Base-by-base conservation (phyloP, 2,329 filamentous ascomycete species). In the Amauroascus verrucosus region DNA sequence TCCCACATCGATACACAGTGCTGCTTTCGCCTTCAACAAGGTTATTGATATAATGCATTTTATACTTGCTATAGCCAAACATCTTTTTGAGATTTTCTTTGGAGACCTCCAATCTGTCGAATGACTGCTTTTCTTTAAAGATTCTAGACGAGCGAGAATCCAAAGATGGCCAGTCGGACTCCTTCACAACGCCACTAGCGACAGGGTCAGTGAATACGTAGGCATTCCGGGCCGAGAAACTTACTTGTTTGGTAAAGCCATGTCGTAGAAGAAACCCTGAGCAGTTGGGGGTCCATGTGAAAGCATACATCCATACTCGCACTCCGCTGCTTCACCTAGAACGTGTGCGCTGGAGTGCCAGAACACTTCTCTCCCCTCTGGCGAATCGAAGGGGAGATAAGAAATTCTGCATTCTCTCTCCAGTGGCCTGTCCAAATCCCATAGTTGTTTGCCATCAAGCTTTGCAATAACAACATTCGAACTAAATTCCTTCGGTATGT, bases 11-110 rank as follows among this genome's bases (percentile, higher is more conserved):
- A 72, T 97, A 98, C 38, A 97, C 91, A 8, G 93, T 97, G 67
- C 88, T 95, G 67, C 80, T 88, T 53, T 88, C 90, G 62, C 88
- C 89, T 62, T 95, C 88, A 57, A 97, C 87, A 71, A 94, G 89
- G 75, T 89, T 86, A 63, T 88, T 85, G 74, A 98, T 97, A 70
- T 97, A 95, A 70, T 96, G 87, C 68, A 95, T 83, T 80, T 98
- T 97, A 77, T 95, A 97, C 70, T 93, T 93, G 79, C 94, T 96
- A 78, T 95, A 94, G 63, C 83, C 82, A 76, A 97, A 97, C 87
- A 97, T 95, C 68, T 95, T 88, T 50, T 93, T 80, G 48, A 97
- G 78, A 61, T 97, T 84, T 52, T 91, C 86, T 73, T 97, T 97
- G 60, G 86, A 86, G 65, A 96, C 80, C 59, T 85, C 85, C 46